Percentiles rank a stretch among this genome's conserved stretches.
Conservation (phyloP, 2,329 filamentous ascomycete genomes). For the Calycina marina region DNA sequence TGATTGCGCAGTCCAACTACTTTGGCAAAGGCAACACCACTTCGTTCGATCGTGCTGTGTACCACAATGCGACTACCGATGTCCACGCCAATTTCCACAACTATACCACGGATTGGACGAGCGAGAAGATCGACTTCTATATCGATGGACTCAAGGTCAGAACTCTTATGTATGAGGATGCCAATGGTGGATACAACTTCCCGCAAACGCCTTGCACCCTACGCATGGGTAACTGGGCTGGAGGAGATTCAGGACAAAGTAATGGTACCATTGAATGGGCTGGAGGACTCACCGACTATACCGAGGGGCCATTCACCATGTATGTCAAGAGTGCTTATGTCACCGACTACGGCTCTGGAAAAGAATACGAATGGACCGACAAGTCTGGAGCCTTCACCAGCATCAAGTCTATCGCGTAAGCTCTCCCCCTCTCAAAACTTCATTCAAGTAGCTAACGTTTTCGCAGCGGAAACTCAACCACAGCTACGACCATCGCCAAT, state of each 20-base stretch:
- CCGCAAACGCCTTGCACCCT: conserved; percentile 67
- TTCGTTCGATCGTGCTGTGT: conserved; percentile 55
- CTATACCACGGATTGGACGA: conserved; percentile 61
- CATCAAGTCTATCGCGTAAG: conserved; percentile 42
- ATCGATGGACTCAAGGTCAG: conserved; percentile 55
- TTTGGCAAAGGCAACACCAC: conserved; percentile 61
- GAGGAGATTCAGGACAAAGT: conserved; percentile 39
- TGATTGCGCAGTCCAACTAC: conserved; percentile 56
- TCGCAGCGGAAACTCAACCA: conserved; percentile 41
- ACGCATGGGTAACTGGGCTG: conserved; percentile 52
- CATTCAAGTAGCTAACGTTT: conserved; percentile 14
- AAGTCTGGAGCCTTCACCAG: conserved; percentile 45
- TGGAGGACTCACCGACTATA: conserved; percentile 53
- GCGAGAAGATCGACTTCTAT: conserved; percentile 49
- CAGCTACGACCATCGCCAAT: conserved; percentile 28
- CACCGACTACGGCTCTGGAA: conserved; percentile 43
- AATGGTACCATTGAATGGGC: conserved; percentile 53
- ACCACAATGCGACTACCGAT: conserved; percentile 37
- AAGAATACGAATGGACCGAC: conserved; percentile 51
- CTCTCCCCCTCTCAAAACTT: conserved; percentile 7
- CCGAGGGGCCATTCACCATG: conserved; percentile 56
- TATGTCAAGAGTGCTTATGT: conserved; percentile 47
- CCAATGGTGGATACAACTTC: conserved; percentile 46
- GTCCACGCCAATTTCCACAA: conserved; percentile 48
- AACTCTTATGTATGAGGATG: conserved; percentile 44